Evolutionary conservation across 257 asterid species (phyloP).

Genomic region (Primulina eburnea): DNA sequence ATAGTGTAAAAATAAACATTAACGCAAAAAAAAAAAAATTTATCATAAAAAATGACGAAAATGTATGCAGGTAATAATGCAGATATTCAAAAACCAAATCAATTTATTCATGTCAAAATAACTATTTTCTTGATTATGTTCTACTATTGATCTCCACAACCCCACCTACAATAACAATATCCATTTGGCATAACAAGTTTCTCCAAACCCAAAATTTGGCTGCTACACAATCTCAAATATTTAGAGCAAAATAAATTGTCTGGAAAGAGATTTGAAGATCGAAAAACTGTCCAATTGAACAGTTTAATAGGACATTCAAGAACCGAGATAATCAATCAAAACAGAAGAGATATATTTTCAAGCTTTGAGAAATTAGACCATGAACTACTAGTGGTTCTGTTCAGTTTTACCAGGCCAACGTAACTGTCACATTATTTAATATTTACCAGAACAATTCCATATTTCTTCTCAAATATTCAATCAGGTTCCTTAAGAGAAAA

Average conservation of each 20-base stretch:
- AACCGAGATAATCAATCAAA: not conserved
- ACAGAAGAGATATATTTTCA: not conserved
- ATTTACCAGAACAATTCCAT: not conserved
- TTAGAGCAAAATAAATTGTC: not conserved
- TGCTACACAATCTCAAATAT: not conserved
- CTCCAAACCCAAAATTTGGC: conserved; percentile 4
- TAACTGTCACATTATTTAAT: not conserved
- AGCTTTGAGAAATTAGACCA: conserved; percentile 17
- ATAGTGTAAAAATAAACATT: conserved; percentile 1
- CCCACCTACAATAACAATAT: not conserved
- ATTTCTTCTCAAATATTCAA: conserved; percentile 10
- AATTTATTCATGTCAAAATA: not conserved
- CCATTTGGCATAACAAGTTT: not conserved
- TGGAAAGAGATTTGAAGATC: not conserved
- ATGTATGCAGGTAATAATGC: no score
- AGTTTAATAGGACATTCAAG: not conserved
- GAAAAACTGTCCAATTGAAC: conserved; percentile 8
- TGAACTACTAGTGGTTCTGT: no score
- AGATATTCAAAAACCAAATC: not conserved
- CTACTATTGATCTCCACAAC: not conserved
- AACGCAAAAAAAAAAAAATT: not conserved
- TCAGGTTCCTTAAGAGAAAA: conserved; percentile 18
- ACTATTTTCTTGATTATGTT: not conserved
- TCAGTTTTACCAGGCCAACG: not conserved
- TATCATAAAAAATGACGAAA: not conserved